Conservation (phyloP, 2,329 filamentous ascomycete genomes). For the Fusarium tuaranense region DNA sequence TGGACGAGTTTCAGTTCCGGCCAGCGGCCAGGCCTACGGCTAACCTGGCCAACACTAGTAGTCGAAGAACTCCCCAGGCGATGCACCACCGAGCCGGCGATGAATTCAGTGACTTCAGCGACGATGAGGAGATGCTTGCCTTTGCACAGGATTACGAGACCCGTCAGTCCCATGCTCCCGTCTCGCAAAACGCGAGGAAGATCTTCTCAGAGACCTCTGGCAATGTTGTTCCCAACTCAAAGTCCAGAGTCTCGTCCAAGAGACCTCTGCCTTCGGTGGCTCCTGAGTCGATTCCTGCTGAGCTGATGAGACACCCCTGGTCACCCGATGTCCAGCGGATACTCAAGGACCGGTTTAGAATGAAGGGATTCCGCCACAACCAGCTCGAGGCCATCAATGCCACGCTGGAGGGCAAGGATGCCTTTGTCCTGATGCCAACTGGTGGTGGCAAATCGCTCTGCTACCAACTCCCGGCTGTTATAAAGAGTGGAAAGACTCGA, state of each 20-base stretch:
- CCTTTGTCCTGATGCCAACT: conserved; percentile 97
- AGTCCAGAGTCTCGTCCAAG: conserved; percentile 48
- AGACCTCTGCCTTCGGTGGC: conserved; percentile 43
- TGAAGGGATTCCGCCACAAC: conserved; percentile 88
- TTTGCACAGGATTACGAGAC: conserved; percentile 64
- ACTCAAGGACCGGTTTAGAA: conserved; percentile 85
- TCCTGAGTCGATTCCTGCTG: conserved; percentile 56
- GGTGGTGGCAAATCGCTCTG: conserved; percentile 97
- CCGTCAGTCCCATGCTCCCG: conserved; percentile 48
- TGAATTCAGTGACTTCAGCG: conserved; percentile 61
- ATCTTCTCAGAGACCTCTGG: conserved; percentile 63
- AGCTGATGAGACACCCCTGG: conserved; percentile 79
- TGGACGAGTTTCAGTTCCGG: conserved; percentile 45
- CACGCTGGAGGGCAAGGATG: conserved; percentile 86
- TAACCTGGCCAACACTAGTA: conserved; percentile 8
- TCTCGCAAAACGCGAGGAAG: conserved; percentile 47
- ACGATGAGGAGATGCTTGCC: conserved; percentile 65
- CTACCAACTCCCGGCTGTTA: conserved; percentile 92
- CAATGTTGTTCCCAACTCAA: conserved; percentile 52
- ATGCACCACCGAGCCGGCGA: conserved; percentile 43
- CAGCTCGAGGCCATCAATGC: conserved; percentile 97
- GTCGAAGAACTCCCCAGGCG: conserved; percentile 31
- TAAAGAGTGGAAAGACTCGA: conserved; percentile 81
- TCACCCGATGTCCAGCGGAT: conserved; percentile 84
- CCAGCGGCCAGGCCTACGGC: conserved; percentile 15